These are phyloP conservation scores for Aphanomyces invadans DNA, from an alignment of 352 stramenopile species.

Conservation along the genomic window DNA sequence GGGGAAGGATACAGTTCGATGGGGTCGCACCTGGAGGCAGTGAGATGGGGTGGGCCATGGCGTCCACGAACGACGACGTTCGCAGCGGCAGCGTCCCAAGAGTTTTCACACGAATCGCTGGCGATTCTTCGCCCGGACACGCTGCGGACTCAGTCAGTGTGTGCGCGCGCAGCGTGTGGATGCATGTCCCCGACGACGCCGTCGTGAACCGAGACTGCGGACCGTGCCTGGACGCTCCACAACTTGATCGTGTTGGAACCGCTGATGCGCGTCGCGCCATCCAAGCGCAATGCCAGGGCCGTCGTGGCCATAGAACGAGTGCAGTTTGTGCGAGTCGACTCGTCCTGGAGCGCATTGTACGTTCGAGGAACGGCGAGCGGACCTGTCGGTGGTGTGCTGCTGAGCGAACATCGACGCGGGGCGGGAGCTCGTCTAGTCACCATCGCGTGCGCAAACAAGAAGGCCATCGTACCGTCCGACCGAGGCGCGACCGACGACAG, in stretches of 20 bases:
- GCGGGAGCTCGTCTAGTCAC: background rate
- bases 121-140: background rate
- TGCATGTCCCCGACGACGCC: conserved; percentile 27
- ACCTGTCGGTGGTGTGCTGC: conserved; percentile 31
- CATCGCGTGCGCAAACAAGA: background rate
- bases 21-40: conserved; percentile 30
- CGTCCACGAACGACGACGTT: conserved; percentile 25
- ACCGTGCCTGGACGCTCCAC: conserved; percentile 30
- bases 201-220: too few relatives aligned
- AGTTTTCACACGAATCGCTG: conserved; percentile 27
- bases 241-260: conserved; percentile 35
- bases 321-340: conserved; percentile 25
- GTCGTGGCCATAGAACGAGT: conserved; percentile 33
- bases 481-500: conserved; percentile 29
- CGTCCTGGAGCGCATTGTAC: background rate
- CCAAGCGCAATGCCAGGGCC: conserved; percentile 28
- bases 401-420: conserved; percentile 24
- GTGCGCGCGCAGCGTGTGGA: conserved; percentile 28
- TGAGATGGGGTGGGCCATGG: conserved; percentile 29
- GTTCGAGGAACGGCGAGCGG: background rate
- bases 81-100: conserved; percentile 27
- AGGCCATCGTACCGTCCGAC: conserved; percentile 26
- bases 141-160: conserved; percentile 24
- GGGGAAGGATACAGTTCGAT: too few relatives aligned
- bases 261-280: conserved; percentile 27